These are phyloP conservation scores for Vicia villosa DNA, from an alignment of 306 rosid species.

Conservation along the genomic window DNA sequence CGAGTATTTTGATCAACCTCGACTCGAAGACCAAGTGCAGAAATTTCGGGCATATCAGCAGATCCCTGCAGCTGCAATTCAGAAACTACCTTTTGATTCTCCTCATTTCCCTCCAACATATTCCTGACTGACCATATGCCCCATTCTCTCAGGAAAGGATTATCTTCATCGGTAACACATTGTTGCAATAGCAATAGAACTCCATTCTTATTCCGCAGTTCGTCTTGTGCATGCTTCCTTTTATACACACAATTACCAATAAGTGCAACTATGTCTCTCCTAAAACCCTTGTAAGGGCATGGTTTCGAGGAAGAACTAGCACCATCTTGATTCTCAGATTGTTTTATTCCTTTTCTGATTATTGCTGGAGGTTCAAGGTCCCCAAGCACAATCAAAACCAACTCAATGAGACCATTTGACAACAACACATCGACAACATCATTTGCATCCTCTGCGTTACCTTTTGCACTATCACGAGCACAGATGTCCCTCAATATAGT, in stretches of 20 bases:
- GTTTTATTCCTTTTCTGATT: slow-evolving; percentile 57
- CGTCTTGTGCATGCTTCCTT: slow-evolving; percentile 68
- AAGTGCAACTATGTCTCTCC: slow-evolving; percentile 72
- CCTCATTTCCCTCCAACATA: slow-evolving; percentile 67
- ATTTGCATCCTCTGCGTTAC: slow-evolving; percentile 31
- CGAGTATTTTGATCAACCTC: slow-evolving; percentile 66
- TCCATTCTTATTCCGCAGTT: slow-evolving; percentile 56
- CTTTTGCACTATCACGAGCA: slow-evolving; percentile 47
- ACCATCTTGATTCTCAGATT: slow-evolving; percentile 42
- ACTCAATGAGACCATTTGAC: slow-evolving; percentile 56
- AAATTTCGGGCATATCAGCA: slow-evolving; percentile 65
- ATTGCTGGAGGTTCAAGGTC: slow-evolving; percentile 77
- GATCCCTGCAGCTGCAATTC: slow-evolving; percentile 74
- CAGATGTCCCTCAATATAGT: slow-evolving; percentile 73
- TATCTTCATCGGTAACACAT: slow-evolving; percentile 80
- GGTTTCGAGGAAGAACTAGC: slow-evolving; percentile 39
- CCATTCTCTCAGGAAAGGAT: slow-evolving; percentile 89
- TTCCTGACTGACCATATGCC: slow-evolving; percentile 80
- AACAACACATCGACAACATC: slow-evolving; percentile 54
- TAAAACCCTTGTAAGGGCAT: slow-evolving; percentile 62
- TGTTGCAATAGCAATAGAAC: slow-evolving; percentile 77
- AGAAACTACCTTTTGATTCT: slow-evolving; percentile 68
- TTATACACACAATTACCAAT: slow-evolving; percentile 69
- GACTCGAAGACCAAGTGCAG: slow-evolving; percentile 71
- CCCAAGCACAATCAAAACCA: slow-evolving; percentile 57